Percentiles rank a stretch among this genome's conserved stretches.
These are phyloP conservation scores for Daedaleopsis nitida DNA, from an alignment of 768 basidiomycete species.

Conservation along the genomic window DNA sequence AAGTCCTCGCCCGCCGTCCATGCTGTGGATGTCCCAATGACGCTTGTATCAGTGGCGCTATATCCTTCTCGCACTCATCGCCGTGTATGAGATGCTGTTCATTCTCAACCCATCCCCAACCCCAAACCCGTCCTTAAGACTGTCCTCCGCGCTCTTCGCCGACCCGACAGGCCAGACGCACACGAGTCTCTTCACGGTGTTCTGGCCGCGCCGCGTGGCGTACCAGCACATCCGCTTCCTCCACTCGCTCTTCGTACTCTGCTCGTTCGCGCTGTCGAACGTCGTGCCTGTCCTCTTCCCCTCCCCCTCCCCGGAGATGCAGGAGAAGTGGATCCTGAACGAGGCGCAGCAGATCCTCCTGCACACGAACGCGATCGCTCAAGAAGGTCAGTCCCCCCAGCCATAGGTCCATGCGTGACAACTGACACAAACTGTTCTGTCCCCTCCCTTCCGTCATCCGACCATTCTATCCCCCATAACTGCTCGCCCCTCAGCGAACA, in stretches of 20 bases:
- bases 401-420: too few relatives aligned
- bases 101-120: slow-evolving; percentile 59
- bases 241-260: slow-evolving; percentile 75
- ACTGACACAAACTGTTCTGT: too few relatives aligned
- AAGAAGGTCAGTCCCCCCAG: slow-evolving; percentile 47
- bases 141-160: slow-evolving; percentile 32
- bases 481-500: neutral
- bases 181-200: slow-evolving; percentile 34
- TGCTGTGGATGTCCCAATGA: neutral
- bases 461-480: neutral
- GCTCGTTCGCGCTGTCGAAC: slow-evolving; percentile 70
- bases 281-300: slow-evolving; percentile 72
- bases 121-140: slow-evolving; percentile 26
- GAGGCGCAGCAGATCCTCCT: slow-evolving; percentile 44
- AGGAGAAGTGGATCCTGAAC: slow-evolving; percentile 23
- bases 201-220: slow-evolving; percentile 67
- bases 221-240: slow-evolving; percentile 80
- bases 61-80: slow-evolving; percentile 62
- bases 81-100: slow-evolving; percentile 65
- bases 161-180: slow-evolving; percentile 13
- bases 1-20: slow-evolving; percentile 29
- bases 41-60: slow-evolving; percentile 71
- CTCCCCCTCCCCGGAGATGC: slow-evolving; percentile 30
- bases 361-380: slow-evolving; percentile 48
- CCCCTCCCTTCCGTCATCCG: neutral